Evolutionary conservation across 257 asterid genomes (phyloP).

Genomic region (Sherardia arvensis): DNA sequence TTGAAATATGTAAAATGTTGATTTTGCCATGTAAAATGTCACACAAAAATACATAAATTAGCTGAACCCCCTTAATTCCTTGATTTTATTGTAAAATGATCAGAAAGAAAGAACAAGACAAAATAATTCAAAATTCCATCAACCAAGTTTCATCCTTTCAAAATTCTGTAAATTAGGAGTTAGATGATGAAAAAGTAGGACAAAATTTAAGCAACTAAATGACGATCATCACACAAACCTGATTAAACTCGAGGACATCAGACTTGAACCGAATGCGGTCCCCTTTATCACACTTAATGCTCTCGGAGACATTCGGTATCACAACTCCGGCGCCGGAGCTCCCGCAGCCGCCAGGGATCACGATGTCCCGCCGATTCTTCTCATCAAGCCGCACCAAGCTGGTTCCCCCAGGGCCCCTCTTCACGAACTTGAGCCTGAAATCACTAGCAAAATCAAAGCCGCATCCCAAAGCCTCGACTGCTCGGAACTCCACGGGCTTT

Average conservation of each 20-base stretch:
- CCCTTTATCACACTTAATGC: conserved; percentile 79
- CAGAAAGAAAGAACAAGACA: neutral
- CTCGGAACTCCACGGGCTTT: conserved; percentile 65
- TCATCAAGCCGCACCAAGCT: conserved; percentile 66
- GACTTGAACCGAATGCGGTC: conserved; percentile 89
- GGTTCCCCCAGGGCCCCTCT: conserved; percentile 46
- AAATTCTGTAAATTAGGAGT: neutral
- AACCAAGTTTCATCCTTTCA: neutral
- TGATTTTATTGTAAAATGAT: neutral
- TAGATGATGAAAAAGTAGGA: neutral
- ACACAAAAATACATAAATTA: neutral
- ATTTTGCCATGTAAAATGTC: neutral
- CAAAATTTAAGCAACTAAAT: too few species aligned
- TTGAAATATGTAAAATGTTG: neutral
- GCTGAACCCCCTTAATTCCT: neutral
- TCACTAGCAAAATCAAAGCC: conserved; percentile 99
- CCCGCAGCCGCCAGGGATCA: conserved; percentile 32
- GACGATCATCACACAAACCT: conserved; percentile 30
- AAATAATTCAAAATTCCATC: neutral
- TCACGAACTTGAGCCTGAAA: conserved; percentile 81
- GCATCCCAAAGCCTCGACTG: conserved; percentile 73
- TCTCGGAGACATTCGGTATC: conserved; percentile 62
- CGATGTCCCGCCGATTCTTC: conserved; percentile 45
- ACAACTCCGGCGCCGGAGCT: conserved; percentile 39
- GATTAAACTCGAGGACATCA: conserved; percentile 86